Percentiles rank a stretch among this genome's conserved stretches.
Evolutionary conservation across 306 rosid genomes (phyloP).

Genomic region (Medicago lupulina): DNA sequence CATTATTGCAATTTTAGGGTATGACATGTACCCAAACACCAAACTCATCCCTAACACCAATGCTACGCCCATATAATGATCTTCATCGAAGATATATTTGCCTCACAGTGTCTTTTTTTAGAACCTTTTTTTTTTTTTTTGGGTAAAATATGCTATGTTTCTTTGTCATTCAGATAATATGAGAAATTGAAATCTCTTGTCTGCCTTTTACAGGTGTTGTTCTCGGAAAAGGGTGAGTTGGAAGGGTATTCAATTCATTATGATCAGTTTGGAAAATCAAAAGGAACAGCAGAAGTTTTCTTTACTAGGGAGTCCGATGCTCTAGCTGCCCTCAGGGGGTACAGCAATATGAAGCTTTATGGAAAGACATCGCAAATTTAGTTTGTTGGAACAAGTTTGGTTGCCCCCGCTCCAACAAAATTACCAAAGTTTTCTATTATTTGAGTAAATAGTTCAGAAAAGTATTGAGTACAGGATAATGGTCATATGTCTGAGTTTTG

Average conservation of each 20-base stretch:
- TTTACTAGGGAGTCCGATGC: slow-evolving; percentile 57
- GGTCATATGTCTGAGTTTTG: slow-evolving; percentile 9
- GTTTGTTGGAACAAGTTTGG: slow-evolving; percentile 55
- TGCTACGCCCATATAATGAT: background rate
- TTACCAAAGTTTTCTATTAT: background rate
- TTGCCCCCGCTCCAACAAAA: slow-evolving; percentile 2
- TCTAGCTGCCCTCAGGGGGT: slow-evolving; percentile 58
- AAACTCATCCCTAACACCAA: background rate
- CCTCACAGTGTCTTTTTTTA: background rate
- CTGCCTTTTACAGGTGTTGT: slow-evolving; percentile 55
- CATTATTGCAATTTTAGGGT: background rate
- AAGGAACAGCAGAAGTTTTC: slow-evolving; percentile 76
- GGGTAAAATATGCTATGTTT: background rate
- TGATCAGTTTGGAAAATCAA: slow-evolving; percentile 69
- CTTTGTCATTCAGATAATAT: slow-evolving; percentile 8
- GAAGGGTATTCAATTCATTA: slow-evolving; percentile 57
- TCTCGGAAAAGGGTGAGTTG: slow-evolving; percentile 63
- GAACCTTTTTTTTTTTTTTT: background rate
- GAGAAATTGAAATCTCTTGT: slow-evolving; percentile 28
- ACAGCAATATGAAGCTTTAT: slow-evolving; percentile 63
- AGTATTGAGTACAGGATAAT: background rate
- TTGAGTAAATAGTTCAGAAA: slow-evolving; percentile 26
- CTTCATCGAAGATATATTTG: background rate
- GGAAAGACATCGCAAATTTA: slow-evolving; percentile 65
- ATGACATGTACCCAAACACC: background rate